Conservation (phyloP, 2,329 filamentous ascomycete species). For the Fusarium decemcellulare region DNA sequence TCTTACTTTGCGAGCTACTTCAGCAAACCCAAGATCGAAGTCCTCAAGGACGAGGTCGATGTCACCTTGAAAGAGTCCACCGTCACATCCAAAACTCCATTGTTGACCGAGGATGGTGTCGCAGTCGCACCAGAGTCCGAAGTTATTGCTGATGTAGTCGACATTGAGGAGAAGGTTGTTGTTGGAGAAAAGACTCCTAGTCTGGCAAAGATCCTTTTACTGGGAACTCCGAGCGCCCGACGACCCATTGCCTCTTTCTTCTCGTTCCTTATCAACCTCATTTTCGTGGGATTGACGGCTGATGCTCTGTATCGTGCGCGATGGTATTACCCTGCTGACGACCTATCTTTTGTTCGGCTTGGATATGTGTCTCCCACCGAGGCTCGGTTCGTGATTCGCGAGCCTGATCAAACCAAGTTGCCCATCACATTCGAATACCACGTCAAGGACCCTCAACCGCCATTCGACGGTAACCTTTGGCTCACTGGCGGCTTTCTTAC, state of each 20-base stretch:
- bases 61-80: conserved; percentile 66
- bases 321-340: conserved; percentile 76
- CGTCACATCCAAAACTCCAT: conserved; percentile 44
- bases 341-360: conserved; percentile 87
- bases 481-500: conserved; percentile 75
- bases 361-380: conserved; percentile 88
- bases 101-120: conserved; percentile 50
- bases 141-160: conserved; percentile 65
- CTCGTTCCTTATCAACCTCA: conserved; percentile 80
- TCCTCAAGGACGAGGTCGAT: conserved; percentile 74
- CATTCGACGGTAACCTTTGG: conserved; percentile 74
- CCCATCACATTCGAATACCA: conserved; percentile 81
- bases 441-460: conserved; percentile 64
- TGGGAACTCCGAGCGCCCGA: conserved; percentile 81
- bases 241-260: conserved; percentile 75
- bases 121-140: conserved; percentile 49
- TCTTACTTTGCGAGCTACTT: conserved; percentile 73
- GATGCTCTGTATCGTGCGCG: conserved; percentile 85
- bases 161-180: conserved; percentile 74
- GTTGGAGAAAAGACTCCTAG: conserved; percentile 70
- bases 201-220: conserved; percentile 76
- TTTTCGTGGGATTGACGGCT: conserved; percentile 76
- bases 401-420: conserved; percentile 82
- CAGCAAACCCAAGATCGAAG: conserved; percentile 68
- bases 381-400: conserved; percentile 86